Percentiles rank a stretch among this genome's conserved stretches.
Conservation (phyloP, 306 rosid genomes). For the Betula pendula region DNA sequence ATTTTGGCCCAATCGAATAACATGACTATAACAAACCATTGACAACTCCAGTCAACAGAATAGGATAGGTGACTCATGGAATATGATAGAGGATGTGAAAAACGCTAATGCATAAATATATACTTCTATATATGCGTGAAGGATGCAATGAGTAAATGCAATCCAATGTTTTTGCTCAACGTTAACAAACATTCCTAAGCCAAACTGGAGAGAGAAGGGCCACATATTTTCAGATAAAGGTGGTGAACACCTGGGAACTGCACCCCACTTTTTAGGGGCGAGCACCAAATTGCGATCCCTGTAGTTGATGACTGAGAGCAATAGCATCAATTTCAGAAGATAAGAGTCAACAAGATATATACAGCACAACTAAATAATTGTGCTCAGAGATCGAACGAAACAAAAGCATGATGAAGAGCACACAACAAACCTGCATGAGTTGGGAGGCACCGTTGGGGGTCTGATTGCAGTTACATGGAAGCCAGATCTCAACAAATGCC, state of each 20-base stretch:
- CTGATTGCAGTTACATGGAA: conserved; percentile 93
- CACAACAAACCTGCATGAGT: conserved; percentile 83
- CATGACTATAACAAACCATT: not conserved
- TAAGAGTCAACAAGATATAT: not conserved
- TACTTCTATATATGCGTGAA: not conserved
- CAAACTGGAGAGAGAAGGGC: not conserved
- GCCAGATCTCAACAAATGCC: conserved; percentile 84
- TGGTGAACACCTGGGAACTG: not conserved
- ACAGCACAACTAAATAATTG: not conserved
- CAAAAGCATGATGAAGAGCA: conserved; percentile 2
- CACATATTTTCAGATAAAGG: not conserved
- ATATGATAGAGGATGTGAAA: not conserved
- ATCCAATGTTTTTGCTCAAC: not conserved
- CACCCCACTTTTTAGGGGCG: not conserved
- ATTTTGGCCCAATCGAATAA: not conserved
- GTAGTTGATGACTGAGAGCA: not conserved
- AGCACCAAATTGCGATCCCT: not conserved
- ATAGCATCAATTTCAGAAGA: not conserved
- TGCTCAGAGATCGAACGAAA: not conserved
- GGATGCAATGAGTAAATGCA: not conserved
- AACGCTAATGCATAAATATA: not conserved
- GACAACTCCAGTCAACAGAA: not conserved
- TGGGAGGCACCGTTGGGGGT: conserved; percentile 95
- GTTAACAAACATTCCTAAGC: not conserved
- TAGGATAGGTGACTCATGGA: not conserved